Evolutionary conservation across 2,329 filamentous ascomycete genomes (phyloP), one percentile per base, ranked within the genome.

Genomic region (Periglandula ipomoeae): DNA sequence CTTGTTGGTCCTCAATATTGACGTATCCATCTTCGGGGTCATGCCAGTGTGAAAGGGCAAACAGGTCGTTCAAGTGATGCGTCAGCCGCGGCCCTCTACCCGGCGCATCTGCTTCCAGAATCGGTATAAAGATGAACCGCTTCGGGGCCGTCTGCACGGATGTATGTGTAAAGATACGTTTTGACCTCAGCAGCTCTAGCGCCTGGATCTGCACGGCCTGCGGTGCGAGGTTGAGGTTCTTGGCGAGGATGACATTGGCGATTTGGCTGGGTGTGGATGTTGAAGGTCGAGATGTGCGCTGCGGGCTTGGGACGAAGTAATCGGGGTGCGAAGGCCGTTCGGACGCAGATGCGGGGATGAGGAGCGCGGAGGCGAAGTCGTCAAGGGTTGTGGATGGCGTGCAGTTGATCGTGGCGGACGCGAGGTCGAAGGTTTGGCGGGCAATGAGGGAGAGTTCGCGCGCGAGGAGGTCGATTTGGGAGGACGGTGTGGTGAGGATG

Each of bases 11-110:
- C 51, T 94, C 86, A 0, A 91, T 65, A 54, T 93, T 86, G 4
- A 82, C 75, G 53, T 89, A 85, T 0, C 85, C 87, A 61, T 91
- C 81, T 1, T 78, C 73, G 0, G 76, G 74, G 50, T 84, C 77
- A 59, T 97, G 89, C 69, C 83, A 87, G 64, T 97, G 90, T 0
- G 87, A 91, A 50, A 97, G 82, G 61, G 89, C 88, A 56, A 97
- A 84, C 54, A 87, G 81, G 51, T 97, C 89, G 58, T 89, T 94
- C 65, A 84, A 61, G 56, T 88, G 76, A 27, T 65, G 67, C 20
- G 71, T 75, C 44, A 84, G 70, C 44, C 69, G 70, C 3, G 73
- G 70, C 39, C 69, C 60, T 3, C 15, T 17, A 34, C 75, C 72
- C 2, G 72, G 71, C 37, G 67, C 65, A 32, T 62, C 61, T 1